Base-by-base conservation (phyloP, 345 rosid species). In the Toxicodendron radicans region DNA sequence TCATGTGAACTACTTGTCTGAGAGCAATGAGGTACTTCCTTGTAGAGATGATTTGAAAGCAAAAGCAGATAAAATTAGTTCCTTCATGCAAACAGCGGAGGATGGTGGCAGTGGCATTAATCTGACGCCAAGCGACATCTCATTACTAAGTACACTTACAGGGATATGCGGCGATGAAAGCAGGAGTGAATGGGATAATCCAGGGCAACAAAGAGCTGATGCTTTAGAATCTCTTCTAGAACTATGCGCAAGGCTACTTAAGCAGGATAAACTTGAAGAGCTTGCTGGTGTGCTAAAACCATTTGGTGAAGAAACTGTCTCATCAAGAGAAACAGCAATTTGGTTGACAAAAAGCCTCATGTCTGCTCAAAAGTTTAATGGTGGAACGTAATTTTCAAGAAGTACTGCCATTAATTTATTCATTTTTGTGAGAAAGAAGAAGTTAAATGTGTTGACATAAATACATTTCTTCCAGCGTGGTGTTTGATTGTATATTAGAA, bases 261-360 rank as follows among this genome's bases (percentile, higher is more conserved):
- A 89, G 84, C 95, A 93, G 66, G 97, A 93, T 57, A 93, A 93
- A 72, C 77, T 85, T 12, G 92, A 93, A 14, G 99, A 95, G 72
- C 97, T 95, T 60, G 76, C 96, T 12, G 97, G 98, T 60, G 90
- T 95, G 77, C 89, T 93, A 45, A 86, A 87, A 73, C 99, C 99
- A 33, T 95, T 95, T 53, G 98, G 98, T 3, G 97, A 90, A 77
- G 99, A 95, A 75, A 79, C 80, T 11, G 97, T 92, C 6, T 95
- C 99, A 4, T 94, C 99, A 0, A 91, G 98, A 73, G 99, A 95
- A 80, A 95, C 99, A 21, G 99, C 99, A 27, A 95, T 95, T 69
- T 95, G 95, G 98, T 85, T 95, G 73, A 92, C 97, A 21, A 93
- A 89, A 82, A 89, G 91, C 82, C 97, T 95, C 68, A 78, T 95